Base-by-base conservation (phyloP, 192 early-diverging fungal genomes). In the Geranomyces michiganensis region DNA sequence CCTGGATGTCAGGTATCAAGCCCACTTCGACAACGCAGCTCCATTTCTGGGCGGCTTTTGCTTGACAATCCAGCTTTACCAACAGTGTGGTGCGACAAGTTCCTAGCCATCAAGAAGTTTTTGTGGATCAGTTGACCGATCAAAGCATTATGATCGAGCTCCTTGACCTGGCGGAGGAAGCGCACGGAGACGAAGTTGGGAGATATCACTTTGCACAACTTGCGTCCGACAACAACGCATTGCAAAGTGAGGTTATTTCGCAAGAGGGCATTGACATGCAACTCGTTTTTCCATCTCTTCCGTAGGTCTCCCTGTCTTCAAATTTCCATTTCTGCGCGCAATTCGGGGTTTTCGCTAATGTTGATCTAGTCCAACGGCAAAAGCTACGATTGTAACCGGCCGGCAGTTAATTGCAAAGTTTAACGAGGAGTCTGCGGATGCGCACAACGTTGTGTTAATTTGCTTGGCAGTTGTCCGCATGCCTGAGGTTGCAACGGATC, bases 21-120 rank as follows among this genome's bases (percentile, higher is more conserved):
- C 3, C n/a, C 36, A 41, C 36, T 7, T 84, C 82, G 30, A 64
- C 24, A 5, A 22, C 44, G 15, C 12, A 43, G 17, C 17, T 41
- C 29, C 9, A 29, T 55, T 27, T 15, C 63, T 56, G 15, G 1
- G 0, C 36, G n/a, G n/a, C n/a, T n/a, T n/a, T n/a, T n/a, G n/a
- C n/a, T n/a, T n/a, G n/a, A 63, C 49, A 15, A 27, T 17, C 26
- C 3, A 26, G 0, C 33, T 59, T 65, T 58, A 31, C n/a, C n/a
- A n/a, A 21, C 78, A 95, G 93, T 70, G 61, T 84, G n/a, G 70
- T 96, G 15, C 90, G 95, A 31, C 74, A 92, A 49, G 85, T 97
- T 0, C 94, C 95, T 0, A 91, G 93, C 79, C 90, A 95, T 76
- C 95, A 97, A 78, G 95, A 97, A 71, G 95, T 96, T 7, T 97